Base-by-base conservation (phyloP, 2,329 filamentous ascomycete species). In the Nigrospora osmanthi region DNA sequence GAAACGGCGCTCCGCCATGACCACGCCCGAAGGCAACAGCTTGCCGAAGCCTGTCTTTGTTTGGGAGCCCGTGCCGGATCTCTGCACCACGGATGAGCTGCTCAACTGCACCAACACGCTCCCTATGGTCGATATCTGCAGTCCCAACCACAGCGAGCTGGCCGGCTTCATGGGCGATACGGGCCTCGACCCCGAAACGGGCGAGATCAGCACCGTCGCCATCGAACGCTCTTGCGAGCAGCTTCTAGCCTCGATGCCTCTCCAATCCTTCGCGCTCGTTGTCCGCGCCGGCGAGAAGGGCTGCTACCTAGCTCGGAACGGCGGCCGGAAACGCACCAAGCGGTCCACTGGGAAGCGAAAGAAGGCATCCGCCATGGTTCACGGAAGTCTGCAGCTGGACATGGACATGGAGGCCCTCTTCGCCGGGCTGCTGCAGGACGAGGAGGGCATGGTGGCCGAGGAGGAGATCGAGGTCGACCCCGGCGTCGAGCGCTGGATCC, bases 61-160 rank as follows among this genome's bases (percentile, higher is more conserved):
- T 43, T 98, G 91, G 91, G 93, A 98, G 62, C 93, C 93, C 1
- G 87, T 96, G 1, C 93, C 93, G 2, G 89, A 96, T 63, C 75
- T 88, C 1, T 96, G 90, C 62, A 83, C 78, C 0, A 82, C 88
- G 0, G 79, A 81, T 36, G 75, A 84, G 59, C 66, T 83, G 28
- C 69, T 83, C 11, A 81, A 81, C 56, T 80, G 75, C 60, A 83
- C 79, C 41, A 82, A 83, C 52, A 75, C 75, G 11, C 67, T 83
- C 12, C 76, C 77, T 0, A 63, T 81, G 14, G 69, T 84, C 45
- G 80, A 84, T 52, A 67, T 84, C 45, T 80, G 78, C 62, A 81
- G 76, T 51, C 93, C 93, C 1, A 98, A 98, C 59, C 88, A 95
- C 60, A 70, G 83, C 19, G 93, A 98, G 62, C 75, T 98, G n/a